phyloP scores from a whole-genome alignment of 441 rosid genomes.

The Dalechampia spathulata region DNA sequence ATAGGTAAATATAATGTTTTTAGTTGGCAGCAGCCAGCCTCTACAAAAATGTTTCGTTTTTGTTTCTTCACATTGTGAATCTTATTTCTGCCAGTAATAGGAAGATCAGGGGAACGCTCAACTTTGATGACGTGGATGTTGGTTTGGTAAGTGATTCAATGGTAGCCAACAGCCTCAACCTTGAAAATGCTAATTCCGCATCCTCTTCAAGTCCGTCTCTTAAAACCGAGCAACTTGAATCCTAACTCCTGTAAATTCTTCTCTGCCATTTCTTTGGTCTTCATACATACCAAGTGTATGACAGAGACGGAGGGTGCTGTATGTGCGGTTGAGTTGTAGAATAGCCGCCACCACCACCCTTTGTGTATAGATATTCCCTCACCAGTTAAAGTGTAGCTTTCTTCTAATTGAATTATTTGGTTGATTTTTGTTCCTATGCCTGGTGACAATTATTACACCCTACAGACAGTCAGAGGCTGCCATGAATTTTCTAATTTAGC shows the following conservation, averaged over 20 bases:
- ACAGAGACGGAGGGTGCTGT: constrained; percentile 19
- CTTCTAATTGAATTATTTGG: too few species aligned
- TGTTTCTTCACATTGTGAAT: too few species aligned
- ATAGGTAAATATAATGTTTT: too few species aligned
- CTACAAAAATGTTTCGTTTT: too few species aligned
- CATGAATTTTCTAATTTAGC: too few species aligned
- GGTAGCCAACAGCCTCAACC: constrained; percentile 15
- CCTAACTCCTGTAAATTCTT: constrained; percentile 35
- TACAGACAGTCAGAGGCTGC: too few species aligned
- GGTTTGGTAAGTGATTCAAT: neutral
- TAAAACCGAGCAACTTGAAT: constrained; percentile 52
- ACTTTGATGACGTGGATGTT: neutral
- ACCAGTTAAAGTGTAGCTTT: too few species aligned
- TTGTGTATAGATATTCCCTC: constrained; percentile 9
- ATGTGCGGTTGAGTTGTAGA: constrained; percentile 37
- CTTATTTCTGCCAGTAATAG: neutral
- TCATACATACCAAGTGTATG: neutral
- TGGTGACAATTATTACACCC: too few species aligned
- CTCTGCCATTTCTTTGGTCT: neutral
- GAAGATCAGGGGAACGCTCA: neutral
- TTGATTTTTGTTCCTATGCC: too few species aligned
- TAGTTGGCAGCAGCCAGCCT: too few species aligned
- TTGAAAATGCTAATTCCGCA: constrained; percentile 54
- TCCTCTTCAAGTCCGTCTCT: constrained; percentile 40
- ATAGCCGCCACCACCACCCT: constrained; percentile 24